phyloP scores from a whole-genome alignment of 768 basidiomycete genomes.

The Phanerodontia chrysosporium region DNA sequence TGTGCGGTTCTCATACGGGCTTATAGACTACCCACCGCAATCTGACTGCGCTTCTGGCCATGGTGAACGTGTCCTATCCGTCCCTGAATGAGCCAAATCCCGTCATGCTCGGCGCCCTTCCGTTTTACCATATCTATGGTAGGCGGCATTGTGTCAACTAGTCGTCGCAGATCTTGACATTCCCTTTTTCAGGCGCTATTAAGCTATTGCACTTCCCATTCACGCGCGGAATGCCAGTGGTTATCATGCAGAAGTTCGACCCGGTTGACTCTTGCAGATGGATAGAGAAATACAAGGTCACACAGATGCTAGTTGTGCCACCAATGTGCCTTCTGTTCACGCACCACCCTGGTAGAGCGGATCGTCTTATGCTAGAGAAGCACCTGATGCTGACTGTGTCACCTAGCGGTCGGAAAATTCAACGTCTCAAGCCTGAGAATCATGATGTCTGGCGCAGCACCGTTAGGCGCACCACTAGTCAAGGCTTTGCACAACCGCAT shows the following conservation, averaged over 20 bases:
- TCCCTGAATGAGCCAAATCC: slow-evolving; percentile 37
- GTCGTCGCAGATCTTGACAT: neutral
- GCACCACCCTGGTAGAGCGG: slow-evolving; percentile 58
- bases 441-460: slow-evolving; percentile 77
- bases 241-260: slow-evolving; percentile 69
- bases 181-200: slow-evolving; percentile 42
- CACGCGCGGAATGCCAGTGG: slow-evolving; percentile 42
- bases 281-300: slow-evolving; percentile 63
- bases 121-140: slow-evolving; percentile 53
- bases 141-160: neutral
- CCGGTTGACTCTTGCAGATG: slow-evolving; percentile 60
- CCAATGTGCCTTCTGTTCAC: slow-evolving; percentile 78
- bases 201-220: slow-evolving; percentile 63
- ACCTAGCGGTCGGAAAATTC: slow-evolving; percentile 57
- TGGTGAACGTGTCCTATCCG: slow-evolving; percentile 44
- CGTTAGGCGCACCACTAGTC: slow-evolving; percentile 62
- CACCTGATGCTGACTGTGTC: slow-evolving; percentile 3
- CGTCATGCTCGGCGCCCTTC: slow-evolving; percentile 58
- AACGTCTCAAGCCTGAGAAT: slow-evolving; percentile 56
- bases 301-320: slow-evolving; percentile 62
- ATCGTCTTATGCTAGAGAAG: neutral
- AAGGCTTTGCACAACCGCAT: slow-evolving; percentile 39
- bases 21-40: slow-evolving; percentile 61
- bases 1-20: neutral
- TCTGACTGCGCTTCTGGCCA: slow-evolving; percentile 53